Evolutionary conservation across 2,329 filamentous ascomycete genomes (phyloP).

Genomic region (Epichloe sp.): DNA sequence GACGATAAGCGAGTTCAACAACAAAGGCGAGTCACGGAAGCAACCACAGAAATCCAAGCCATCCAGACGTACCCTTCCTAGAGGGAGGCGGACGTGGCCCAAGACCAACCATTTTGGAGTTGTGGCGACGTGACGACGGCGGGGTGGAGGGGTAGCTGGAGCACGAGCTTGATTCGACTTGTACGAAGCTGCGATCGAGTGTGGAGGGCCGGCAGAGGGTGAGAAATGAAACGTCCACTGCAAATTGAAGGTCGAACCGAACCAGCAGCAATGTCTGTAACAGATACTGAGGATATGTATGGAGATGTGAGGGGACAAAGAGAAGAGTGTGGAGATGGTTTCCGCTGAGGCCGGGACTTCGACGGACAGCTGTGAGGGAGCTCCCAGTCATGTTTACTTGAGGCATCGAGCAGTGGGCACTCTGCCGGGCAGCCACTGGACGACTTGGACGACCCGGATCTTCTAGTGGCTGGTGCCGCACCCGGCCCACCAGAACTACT

Average conservation of each 20-base stretch:
- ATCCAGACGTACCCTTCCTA: conserved; percentile 50
- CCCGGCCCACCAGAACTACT: too few relatives aligned
- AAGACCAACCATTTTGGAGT: conserved; percentile 35
- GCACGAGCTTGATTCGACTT: conserved; percentile 4
- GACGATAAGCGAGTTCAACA: background rate
- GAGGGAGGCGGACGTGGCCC: conserved; percentile 37
- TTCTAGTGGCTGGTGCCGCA: too few relatives aligned
- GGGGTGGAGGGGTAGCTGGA: conserved; percentile 24
- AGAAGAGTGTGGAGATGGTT: background rate
- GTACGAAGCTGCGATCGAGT: background rate
- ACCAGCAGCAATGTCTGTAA: background rate
- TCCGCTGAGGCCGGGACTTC: too few relatives aligned
- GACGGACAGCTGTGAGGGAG: too few relatives aligned
- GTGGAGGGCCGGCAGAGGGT: background rate
- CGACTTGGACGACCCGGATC: too few relatives aligned
- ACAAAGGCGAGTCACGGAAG: background rate
- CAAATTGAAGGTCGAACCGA: background rate
- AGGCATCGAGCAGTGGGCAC: too few relatives aligned
- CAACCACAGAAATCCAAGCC: background rate
- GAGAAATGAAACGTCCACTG: background rate
- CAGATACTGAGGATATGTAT: background rate
- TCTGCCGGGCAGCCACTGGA: too few relatives aligned
- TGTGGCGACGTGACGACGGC: conserved; percentile 16
- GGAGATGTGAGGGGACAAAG: background rate
- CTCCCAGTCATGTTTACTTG: too few relatives aligned